Evolutionary conservation across 192 early-diverging fungal species (phyloP).

Genomic region (Dispira parvispora): DNA sequence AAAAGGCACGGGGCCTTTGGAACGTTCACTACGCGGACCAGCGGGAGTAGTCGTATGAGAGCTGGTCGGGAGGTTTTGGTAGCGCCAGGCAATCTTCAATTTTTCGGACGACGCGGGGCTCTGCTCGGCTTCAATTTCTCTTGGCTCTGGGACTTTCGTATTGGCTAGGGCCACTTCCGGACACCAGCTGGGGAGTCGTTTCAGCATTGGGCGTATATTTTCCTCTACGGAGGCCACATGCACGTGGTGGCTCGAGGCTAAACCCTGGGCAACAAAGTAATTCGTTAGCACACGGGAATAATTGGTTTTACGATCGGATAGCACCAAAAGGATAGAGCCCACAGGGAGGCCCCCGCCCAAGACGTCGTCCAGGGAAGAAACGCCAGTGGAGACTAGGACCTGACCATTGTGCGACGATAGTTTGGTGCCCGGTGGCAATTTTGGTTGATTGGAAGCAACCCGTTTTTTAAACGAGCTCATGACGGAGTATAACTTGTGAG

Average conservation of each 20-base stretch:
- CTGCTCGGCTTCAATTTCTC: constrained; percentile 13
- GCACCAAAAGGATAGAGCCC: constrained; percentile 57
- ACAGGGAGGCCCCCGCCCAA: constrained; percentile 76
- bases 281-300: constrained; percentile 63
- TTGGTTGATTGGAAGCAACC: constrained; percentile 33
- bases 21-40: constrained; percentile 7
- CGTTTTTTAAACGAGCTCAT: constrained; percentile 34
- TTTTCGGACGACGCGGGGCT: constrained; percentile 30
- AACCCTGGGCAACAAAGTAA: constrained; percentile 77
- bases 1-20: constrained; percentile 32
- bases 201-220: constrained; percentile 35
- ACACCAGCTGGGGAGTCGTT: constrained; percentile 27
- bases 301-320: constrained; percentile 61
- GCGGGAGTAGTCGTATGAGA: constrained; percentile 5
- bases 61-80: constrained; percentile 51
- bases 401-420: constrained; percentile 63
- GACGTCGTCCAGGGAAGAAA: constrained; percentile 72
- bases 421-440: constrained; percentile 49
- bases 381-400: constrained; percentile 63
- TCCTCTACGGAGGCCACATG: constrained; percentile 53
- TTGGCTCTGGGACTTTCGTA: neutral
- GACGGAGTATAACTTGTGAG: no score
- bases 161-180: constrained; percentile 8
- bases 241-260: constrained; percentile 55
- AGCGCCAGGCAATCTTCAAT: constrained; percentile 91